A percentile compares a stretch with the other conserved stretches of the same genome.
Evolutionary conservation across 495 filamentous ascomycete genomes (phyloP).

Genomic region (Aspergillus nidulans): DNA sequence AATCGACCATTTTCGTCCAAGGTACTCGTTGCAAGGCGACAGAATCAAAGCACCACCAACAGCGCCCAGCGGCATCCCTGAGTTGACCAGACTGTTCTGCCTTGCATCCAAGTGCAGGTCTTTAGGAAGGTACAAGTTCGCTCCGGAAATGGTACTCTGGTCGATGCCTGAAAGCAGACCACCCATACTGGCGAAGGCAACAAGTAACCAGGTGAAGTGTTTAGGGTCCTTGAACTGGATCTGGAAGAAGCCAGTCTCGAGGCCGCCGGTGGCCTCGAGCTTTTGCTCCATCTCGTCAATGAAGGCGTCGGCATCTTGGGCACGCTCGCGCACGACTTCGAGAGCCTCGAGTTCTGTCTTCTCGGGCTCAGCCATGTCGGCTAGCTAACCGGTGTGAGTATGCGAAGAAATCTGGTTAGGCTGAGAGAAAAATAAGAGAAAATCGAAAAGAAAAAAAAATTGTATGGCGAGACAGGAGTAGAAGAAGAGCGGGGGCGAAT

Average conservation of each 20-base stretch:
- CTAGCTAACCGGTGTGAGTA: background rate
- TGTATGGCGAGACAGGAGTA: background rate
- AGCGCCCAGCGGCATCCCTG: conserved; percentile 57
- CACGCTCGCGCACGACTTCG: conserved; percentile 6
- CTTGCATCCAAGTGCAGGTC: conserved; percentile 40
- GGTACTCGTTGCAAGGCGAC: conserved; percentile 52
- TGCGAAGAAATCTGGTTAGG: background rate
- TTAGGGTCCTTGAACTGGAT: conserved; percentile 30
- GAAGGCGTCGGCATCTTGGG: conserved; percentile 3
- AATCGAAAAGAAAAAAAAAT: background rate
- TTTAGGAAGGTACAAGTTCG: conserved; percentile 52
- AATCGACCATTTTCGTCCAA: conserved; percentile 55
- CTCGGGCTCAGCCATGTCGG: background rate
- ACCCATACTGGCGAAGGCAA: conserved; percentile 60
- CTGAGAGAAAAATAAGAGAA: background rate
- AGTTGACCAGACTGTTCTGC: conserved; percentile 51
- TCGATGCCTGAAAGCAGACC: conserved; percentile 59
- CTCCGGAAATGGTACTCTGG: conserved; percentile 57
- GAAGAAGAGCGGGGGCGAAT: background rate
- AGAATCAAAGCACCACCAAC: conserved; percentile 57
- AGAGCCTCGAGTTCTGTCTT: conserved; percentile 4
- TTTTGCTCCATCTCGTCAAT: conserved; percentile 8
- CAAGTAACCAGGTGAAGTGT: conserved; percentile 54
- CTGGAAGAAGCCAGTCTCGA: conserved; percentile 6
- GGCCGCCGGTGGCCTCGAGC: background rate